A percentile compares a stretch with the other conserved stretches of the same genome.
Conservation (phyloP, 495 filamentous ascomycete genomes). For the Aspergillus coremiiformis region DNA sequence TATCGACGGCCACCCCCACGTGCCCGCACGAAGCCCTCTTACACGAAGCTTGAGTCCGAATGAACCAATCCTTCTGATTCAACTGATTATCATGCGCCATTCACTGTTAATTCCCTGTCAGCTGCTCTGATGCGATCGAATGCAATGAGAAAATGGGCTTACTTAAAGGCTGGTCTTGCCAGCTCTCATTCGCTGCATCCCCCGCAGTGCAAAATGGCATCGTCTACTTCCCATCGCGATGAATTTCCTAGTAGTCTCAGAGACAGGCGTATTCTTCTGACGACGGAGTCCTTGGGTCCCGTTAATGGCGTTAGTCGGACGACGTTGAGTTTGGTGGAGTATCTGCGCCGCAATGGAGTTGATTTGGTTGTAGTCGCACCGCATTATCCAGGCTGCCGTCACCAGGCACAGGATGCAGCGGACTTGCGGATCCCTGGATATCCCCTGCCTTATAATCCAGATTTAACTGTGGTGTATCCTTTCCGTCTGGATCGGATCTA, state of each 20-base stretch:
- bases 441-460: constrained; percentile 58
- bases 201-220: constrained; percentile 1
- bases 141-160: neutral
- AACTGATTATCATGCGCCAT: neutral
- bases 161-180: constrained; percentile 14
- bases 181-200: neutral
- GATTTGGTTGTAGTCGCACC: constrained; percentile 54
- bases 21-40: neutral
- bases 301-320: constrained; percentile 61
- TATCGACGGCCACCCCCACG: neutral
- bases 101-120: neutral
- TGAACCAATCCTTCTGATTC: neutral
- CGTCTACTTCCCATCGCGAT: constrained; percentile 6
- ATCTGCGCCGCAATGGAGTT: constrained; percentile 49
- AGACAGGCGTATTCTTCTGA: constrained; percentile 50
- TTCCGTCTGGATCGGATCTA: constrained; percentile 50
- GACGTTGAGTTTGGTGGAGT: constrained; percentile 53
- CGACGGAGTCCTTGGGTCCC: constrained; percentile 57
- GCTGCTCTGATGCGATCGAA: neutral
- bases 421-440: constrained; percentile 50
- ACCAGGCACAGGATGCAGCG: neutral
- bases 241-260: constrained; percentile 41
- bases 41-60: neutral
- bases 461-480: constrained; percentile 55
- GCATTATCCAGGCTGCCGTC: constrained; percentile 23